Conservation (phyloP, 257 asterid genomes). For the Nicotiana knightiana region DNA sequence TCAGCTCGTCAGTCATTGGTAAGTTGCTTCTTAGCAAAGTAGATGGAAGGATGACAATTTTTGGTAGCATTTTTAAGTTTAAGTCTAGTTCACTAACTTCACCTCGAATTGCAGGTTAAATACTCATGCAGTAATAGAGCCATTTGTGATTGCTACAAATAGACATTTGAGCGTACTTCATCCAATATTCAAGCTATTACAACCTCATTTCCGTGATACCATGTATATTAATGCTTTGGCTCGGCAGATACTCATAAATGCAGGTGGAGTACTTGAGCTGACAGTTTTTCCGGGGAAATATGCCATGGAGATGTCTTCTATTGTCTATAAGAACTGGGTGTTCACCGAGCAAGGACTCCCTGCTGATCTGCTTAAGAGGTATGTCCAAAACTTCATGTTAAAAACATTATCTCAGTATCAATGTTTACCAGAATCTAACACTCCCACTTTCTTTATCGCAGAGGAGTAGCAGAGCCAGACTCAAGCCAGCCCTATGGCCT, state of each 20-base stretch:
- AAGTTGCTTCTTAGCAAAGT: neutral
- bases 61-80: neutral
- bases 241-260: conserved; percentile 74
- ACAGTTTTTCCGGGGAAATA: conserved; percentile 73
- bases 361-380: conserved; percentile 72
- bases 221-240: conserved; percentile 81
- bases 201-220: conserved; percentile 90
- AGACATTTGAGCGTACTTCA: conserved; percentile 76
- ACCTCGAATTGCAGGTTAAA: conserved; percentile 55
- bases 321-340: conserved; percentile 58
- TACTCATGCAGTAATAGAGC: conserved; percentile 95
- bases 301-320: conserved; percentile 77
- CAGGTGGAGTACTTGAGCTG: conserved; percentile 74
- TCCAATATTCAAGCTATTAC: conserved; percentile 81
- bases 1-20: conserved; percentile 97
- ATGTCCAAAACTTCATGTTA: neutral
- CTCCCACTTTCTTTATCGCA: conserved; percentile 8
- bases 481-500: conserved; percentile 24
- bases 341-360: conserved; percentile 87
- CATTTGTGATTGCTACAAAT: conserved; percentile 70
- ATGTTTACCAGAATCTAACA: neutral
- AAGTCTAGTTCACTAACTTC: neutral
- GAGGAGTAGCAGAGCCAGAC: conserved; percentile 31
- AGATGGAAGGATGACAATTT: neutral
- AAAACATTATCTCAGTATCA: neutral